phyloP scores from a whole-genome alignment of 352 stramenopile genomes.

The Phytophthora sp. region DNA sequence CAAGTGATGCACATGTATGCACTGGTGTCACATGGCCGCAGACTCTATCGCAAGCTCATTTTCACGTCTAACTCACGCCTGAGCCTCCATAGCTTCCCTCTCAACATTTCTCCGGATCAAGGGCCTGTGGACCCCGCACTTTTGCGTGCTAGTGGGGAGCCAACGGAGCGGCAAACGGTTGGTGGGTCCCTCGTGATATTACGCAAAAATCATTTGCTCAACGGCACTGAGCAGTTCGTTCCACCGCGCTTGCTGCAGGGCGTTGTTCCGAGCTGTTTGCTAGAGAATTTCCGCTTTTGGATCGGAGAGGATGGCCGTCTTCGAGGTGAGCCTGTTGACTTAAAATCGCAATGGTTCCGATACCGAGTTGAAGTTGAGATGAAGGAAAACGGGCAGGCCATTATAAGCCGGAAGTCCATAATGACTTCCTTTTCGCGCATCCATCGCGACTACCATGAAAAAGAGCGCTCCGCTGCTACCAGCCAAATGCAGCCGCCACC shows the following conservation, averaged over 20 bases:
- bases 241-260: conserved; percentile 94
- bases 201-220: conserved; percentile 66
- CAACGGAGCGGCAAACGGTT: conserved; percentile 59
- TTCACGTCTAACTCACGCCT: conserved; percentile 97
- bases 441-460: conserved; percentile 25
- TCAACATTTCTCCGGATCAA: conserved; percentile 68
- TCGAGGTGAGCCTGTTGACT: conserved; percentile 92
- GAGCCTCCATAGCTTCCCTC: conserved; percentile 93
- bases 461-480: conserved; percentile 14
- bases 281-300: conserved; percentile 98
- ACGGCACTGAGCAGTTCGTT: conserved; percentile 89
- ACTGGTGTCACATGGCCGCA: conserved; percentile 95
- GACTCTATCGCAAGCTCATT: conserved; percentile 96
- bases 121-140: conserved; percentile 65
- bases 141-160: conserved; percentile 69
- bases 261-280: conserved; percentile 92
- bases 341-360: conserved; percentile 89
- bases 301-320: conserved; percentile 95
- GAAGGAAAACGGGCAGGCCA: conserved; percentile 36
- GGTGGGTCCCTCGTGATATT: conserved; percentile 92
- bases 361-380: conserved; percentile 86
- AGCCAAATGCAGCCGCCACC: conserved; percentile 52
- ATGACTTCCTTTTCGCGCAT: conserved; percentile 76
- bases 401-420: conserved; percentile 72
- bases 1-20: conserved; percentile 97